phyloP scores from a whole-genome alignment of 2,329 filamentous ascomycete genomes.

The Xenosphaeropsis pyriputrescens region DNA sequence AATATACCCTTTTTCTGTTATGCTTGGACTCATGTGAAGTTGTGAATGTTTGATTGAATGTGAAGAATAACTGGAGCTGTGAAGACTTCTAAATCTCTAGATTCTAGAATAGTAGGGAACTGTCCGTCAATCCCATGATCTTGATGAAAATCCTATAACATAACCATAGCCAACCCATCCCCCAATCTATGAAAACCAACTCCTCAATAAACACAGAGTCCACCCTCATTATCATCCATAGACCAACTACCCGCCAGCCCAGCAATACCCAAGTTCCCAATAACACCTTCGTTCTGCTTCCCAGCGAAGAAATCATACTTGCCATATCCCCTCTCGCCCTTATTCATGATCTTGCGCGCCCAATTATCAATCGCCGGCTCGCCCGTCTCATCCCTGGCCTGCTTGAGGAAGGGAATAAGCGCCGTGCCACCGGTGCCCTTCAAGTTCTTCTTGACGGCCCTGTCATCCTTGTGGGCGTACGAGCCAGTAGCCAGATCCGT shows the following conservation, averaged over 20 bases:
- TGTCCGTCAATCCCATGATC: too few species aligned
- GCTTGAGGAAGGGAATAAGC: constrained; percentile 89
- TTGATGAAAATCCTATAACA: too few species aligned
- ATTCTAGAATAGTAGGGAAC: too few species aligned
- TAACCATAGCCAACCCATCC: too few species aligned
- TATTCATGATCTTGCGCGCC: constrained; percentile 24
- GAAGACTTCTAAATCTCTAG: too few species aligned
- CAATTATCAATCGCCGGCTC: constrained; percentile 69
- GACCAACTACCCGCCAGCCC: constrained; percentile 79
- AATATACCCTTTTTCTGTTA: too few species aligned
- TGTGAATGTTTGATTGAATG: too few species aligned
- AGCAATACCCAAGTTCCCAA: constrained; percentile 28
- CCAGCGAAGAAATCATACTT: constrained; percentile 42
- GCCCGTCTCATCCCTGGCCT: constrained; percentile 89
- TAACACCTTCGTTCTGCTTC: constrained; percentile 27
- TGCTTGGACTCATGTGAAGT: too few species aligned
- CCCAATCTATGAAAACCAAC: too few species aligned
- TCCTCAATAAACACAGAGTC: constrained; percentile 20
- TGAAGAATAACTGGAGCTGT: too few species aligned
- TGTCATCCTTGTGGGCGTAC: constrained; percentile 19
- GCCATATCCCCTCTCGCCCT: constrained; percentile 21
- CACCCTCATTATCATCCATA: constrained; percentile 67
- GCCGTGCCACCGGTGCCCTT: constrained; percentile 89
- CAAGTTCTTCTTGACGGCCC: constrained; percentile 36
- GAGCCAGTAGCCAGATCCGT: constrained; percentile 51